Conservation (phyloP, 106 monocot species). For the Dactylorhiza incarnata region DNA sequence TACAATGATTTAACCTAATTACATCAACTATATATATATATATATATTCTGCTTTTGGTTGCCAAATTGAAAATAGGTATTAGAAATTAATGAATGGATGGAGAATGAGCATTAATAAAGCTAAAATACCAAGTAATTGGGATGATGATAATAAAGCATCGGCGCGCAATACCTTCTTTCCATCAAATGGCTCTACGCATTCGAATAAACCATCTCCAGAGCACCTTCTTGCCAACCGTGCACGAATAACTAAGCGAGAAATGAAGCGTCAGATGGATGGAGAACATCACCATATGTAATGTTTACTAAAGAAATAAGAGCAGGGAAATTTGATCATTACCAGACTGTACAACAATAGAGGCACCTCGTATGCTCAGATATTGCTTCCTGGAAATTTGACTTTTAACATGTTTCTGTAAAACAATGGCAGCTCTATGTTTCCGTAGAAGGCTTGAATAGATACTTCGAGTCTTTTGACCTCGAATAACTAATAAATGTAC, state of each 20-base stretch:
- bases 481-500: slow-evolving; percentile 46
- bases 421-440: slow-evolving; percentile 55
- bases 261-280: not conserved
- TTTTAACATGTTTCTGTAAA: slow-evolving; percentile 59
- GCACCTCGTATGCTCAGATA: slow-evolving; percentile 47
- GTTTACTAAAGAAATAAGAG: not conserved
- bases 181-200: slow-evolving; percentile 14
- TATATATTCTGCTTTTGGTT: too few relatives aligned
- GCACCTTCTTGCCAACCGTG: slow-evolving; percentile 70
- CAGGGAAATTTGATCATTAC: slow-evolving; percentile 29
- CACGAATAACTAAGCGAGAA: slow-evolving; percentile 59
- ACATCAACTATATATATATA: too few relatives aligned
- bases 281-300: not conserved
- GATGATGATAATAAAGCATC: too few relatives aligned
- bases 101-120: too few relatives aligned
- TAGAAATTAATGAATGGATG: too few relatives aligned
- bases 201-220: slow-evolving; percentile 44
- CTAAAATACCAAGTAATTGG: too few relatives aligned
- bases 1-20: too few relatives aligned
- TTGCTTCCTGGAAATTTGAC: slow-evolving; percentile 38
- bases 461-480: slow-evolving; percentile 48
- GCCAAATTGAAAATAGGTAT: too few relatives aligned
- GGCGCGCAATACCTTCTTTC: slow-evolving; percentile 32
- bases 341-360: slow-evolving; percentile 72
- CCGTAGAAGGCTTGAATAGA: slow-evolving; percentile 33